Percentiles rank a stretch among this genome's conserved stretches.
Conservation (phyloP, 2,329 filamentous ascomycete genomes). For the Sporothrix schenckii region DNA sequence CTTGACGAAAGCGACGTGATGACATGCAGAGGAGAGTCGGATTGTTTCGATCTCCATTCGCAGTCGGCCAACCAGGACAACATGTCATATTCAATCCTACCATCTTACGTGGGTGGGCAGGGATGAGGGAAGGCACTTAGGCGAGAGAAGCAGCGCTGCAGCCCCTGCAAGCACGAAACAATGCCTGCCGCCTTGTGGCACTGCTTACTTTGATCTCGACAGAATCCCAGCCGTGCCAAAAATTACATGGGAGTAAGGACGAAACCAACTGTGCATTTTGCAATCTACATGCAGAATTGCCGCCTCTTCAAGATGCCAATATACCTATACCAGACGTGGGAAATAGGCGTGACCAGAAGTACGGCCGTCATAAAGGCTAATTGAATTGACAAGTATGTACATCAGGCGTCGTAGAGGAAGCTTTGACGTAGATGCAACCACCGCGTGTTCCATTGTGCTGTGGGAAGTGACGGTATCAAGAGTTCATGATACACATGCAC, state of each 20-base stretch:
- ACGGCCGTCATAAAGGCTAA: not conserved
- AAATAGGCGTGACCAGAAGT: slow-evolving; percentile 6
- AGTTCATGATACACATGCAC: not conserved
- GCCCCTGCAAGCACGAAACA: not conserved
- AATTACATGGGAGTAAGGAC: too few relatives aligned
- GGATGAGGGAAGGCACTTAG: not conserved
- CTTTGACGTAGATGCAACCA: not conserved
- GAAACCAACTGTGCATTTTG: not conserved
- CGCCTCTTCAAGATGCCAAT: not conserved
- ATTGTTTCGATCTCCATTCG: not conserved
- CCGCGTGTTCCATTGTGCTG: slow-evolving; percentile 5
- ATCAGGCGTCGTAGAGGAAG: too few relatives aligned
- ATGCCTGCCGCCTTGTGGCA: not conserved
- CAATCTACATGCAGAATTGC: not conserved
- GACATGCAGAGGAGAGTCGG: not conserved
- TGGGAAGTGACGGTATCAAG: not conserved
- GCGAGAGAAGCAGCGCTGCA: slow-evolving; percentile 2
- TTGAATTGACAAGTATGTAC: too few relatives aligned
- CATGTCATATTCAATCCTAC: slow-evolving; percentile 5
- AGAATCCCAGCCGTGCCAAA: too few relatives aligned
- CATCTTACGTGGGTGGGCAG: slow-evolving; percentile 13
- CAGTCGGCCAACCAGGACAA: not conserved
- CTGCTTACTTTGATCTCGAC: not conserved
- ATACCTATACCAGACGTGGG: not conserved
- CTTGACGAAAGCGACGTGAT: not conserved